Evolutionary conservation across 192 early-diverging fungal species (phyloP).

Genomic region (Thoreauomyces humboldtii): DNA sequence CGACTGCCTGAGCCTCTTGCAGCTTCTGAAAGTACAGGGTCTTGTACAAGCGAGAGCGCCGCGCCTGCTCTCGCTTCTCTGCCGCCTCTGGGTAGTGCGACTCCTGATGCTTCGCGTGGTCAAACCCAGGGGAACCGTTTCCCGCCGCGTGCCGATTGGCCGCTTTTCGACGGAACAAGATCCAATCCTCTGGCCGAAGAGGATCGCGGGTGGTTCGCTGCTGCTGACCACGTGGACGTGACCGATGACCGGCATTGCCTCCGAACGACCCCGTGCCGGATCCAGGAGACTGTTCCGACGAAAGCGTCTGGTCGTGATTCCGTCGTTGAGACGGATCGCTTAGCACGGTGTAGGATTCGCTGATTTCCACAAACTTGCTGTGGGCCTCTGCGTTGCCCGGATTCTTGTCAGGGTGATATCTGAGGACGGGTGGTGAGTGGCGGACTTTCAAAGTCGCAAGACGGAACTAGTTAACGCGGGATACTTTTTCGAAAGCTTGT

Average conservation of each 20-base stretch:
- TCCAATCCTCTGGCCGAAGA: slow-evolving; percentile 47
- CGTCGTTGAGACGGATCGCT: slow-evolving; percentile 65
- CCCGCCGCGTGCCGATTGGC: background rate
- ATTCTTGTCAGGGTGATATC: slow-evolving; percentile 82
- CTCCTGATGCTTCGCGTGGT: slow-evolving; percentile 27
- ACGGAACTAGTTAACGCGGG: too few relatives aligned
- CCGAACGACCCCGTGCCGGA: too few relatives aligned
- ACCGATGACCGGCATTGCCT: too few relatives aligned
- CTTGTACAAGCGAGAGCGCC: slow-evolving; percentile 8
- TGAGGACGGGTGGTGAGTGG: background rate
- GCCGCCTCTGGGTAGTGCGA: slow-evolving; percentile 31
- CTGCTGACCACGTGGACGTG: background rate
- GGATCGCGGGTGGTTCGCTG: slow-evolving; percentile 10
- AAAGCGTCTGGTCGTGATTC: slow-evolving; percentile 71
- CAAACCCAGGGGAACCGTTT: slow-evolving; percentile 37
- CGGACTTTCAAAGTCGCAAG: too few relatives aligned
- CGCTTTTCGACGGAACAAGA: slow-evolving; percentile 29
- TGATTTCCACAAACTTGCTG: slow-evolving; percentile 71
- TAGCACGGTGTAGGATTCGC: slow-evolving; percentile 82
- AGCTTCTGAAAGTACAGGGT: slow-evolving; percentile 20
- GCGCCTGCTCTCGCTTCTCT: slow-evolving; percentile 1
- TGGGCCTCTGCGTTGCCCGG: slow-evolving; percentile 65
- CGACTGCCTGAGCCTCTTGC: slow-evolving; percentile 16
- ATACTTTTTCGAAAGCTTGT: slow-evolving; percentile 67
- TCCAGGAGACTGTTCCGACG: background rate